phyloP scores from a whole-genome alignment of 306 rosid genomes.

The Mucuna pruriens region DNA sequence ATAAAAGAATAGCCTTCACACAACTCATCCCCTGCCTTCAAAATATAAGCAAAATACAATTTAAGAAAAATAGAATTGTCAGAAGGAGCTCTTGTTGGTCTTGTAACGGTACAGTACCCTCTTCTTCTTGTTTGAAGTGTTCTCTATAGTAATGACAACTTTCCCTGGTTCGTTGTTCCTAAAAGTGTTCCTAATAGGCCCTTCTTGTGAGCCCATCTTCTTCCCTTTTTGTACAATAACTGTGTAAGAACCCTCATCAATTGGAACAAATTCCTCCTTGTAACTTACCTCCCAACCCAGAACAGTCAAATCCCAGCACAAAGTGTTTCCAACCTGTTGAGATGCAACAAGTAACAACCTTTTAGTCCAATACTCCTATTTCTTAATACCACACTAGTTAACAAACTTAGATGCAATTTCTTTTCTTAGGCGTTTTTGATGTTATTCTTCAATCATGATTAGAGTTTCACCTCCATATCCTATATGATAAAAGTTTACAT shows the following conservation, averaged over 20 bases:
- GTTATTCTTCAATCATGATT: not conserved
- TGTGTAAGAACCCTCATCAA: conserved; percentile 57
- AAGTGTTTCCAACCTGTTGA: conserved; percentile 48
- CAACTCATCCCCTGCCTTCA: not conserved
- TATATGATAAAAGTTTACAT: not conserved
- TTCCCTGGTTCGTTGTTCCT: conserved; percentile 58
- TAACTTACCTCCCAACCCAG: conserved; percentile 66
- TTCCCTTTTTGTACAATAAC: conserved; percentile 54
- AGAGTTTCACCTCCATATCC: not conserved
- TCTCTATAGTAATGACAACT: conserved; percentile 48
- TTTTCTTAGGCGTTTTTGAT: not conserved
- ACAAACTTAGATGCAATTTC: not conserved
- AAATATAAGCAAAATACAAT: not conserved
- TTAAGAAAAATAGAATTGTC: conserved; percentile 11
- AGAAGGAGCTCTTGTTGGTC: conserved; percentile 40
- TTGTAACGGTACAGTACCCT: conserved; percentile 53
- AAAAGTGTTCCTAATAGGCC: conserved; percentile 53
- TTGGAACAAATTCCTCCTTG: conserved; percentile 61
- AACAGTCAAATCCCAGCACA: conserved; percentile 57
- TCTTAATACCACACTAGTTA: not conserved
- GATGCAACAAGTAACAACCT: conserved; percentile 13
- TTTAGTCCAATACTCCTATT: conserved; percentile 9
- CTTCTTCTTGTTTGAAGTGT: conserved; percentile 54
- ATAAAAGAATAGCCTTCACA: conserved; percentile 38
- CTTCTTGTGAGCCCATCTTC: conserved; percentile 54